phyloP scores from a whole-genome alignment of 345 rosid genomes.

The Psidium friedrichsthalianum region DNA sequence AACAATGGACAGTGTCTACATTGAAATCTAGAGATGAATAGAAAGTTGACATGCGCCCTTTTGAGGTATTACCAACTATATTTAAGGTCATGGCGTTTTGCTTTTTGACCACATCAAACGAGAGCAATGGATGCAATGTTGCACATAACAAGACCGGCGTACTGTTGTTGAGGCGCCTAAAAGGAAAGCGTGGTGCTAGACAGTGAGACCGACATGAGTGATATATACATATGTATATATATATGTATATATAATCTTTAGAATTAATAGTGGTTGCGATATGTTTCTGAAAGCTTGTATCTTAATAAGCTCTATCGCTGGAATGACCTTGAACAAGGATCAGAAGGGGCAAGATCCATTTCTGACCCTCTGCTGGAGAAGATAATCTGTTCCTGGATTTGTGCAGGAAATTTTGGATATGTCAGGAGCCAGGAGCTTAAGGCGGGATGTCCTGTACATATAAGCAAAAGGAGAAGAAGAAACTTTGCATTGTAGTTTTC shows the following conservation, averaged over 20 bases:
- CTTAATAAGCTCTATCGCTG: not conserved
- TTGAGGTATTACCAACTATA: not conserved
- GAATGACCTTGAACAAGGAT: not conserved
- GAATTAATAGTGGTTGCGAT: not conserved
- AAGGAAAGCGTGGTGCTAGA: not conserved
- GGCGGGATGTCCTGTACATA: not conserved
- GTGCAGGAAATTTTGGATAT: not conserved
- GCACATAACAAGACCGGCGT: not conserved
- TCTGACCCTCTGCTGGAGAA: not conserved
- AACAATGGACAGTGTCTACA: conserved; percentile 42
- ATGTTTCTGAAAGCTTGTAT: not conserved
- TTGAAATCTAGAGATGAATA: conserved; percentile 26
- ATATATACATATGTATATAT: not conserved
- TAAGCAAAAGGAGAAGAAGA: not conserved
- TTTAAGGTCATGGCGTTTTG: not conserved
- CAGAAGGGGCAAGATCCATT: not conserved
- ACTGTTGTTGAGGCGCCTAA: not conserved
- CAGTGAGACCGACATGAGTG: not conserved
- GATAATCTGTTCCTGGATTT: not conserved
- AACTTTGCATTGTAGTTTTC: not conserved
- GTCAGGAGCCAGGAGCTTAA: not conserved
- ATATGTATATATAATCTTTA: not conserved
- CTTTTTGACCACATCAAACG: not conserved
- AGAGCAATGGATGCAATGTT: not conserved
- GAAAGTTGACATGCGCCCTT: not conserved